phyloP scores from a whole-genome alignment of 331 rosid genomes.

The Acacia concinna region DNA sequence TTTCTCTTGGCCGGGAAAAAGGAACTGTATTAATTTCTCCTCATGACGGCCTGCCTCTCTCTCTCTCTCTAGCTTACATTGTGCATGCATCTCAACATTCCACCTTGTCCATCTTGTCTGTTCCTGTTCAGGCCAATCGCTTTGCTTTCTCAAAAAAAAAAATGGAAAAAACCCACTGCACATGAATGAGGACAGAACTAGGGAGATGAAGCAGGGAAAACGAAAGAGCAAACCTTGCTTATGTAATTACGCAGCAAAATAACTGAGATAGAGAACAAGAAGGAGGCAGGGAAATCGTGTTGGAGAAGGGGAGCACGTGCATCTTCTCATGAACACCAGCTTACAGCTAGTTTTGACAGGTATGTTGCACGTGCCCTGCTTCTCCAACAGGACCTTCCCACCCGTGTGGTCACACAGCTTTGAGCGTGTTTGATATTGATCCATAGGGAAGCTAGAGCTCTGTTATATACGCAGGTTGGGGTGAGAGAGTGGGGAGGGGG shows the following conservation, averaged over 20 bases:
- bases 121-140: too few relatives aligned
- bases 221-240: neutral
- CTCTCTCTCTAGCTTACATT: neutral
- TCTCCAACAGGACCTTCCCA: constrained; percentile 72
- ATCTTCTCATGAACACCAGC: constrained; percentile 23
- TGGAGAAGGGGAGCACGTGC: constrained; percentile 96
- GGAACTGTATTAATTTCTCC: too few relatives aligned
- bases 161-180: neutral
- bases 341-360: constrained; percentile 1
- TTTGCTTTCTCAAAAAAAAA: neutral
- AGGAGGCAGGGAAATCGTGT: constrained; percentile 52
- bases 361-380: constrained; percentile 91
- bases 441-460: constrained; percentile 31
- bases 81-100: neutral
- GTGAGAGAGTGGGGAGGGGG: too few relatives aligned
- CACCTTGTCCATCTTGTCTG: neutral
- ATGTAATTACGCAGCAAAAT: neutral
- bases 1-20: too few relatives aligned
- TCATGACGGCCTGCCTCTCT: neutral
- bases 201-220: neutral
- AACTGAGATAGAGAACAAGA: neutral
- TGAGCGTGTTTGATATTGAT: constrained; percentile 24
- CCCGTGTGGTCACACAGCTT: constrained; percentile 28
- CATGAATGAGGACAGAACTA: neutral
- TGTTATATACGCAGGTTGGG: constrained; percentile 37